Percentiles rank a stretch among this genome's conserved stretches.
Conservation (phyloP, 2,329 filamentous ascomycete species). For the Beauveria pseudobassiana region DNA sequence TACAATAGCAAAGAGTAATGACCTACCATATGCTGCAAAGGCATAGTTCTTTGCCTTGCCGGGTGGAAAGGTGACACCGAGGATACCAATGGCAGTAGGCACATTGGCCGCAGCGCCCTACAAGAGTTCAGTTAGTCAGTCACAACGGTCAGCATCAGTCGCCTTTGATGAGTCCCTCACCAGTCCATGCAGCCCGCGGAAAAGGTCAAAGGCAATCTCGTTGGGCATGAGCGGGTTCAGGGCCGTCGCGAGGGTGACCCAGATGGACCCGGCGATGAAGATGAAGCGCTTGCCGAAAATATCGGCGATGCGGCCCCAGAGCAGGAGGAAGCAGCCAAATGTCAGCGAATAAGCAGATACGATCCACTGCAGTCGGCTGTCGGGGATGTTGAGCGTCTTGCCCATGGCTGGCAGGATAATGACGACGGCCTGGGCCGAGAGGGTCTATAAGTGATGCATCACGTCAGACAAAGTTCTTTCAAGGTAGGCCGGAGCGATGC, state of each 20-base stretch:
- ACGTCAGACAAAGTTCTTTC: not conserved
- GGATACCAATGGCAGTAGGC: conserved; percentile 62
- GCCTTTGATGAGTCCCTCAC: conserved; percentile 14
- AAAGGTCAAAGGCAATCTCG: conserved; percentile 61
- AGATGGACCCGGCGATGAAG: conserved; percentile 56
- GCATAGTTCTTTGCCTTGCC: conserved; percentile 65
- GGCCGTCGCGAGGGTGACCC: conserved; percentile 52
- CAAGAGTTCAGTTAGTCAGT: not conserved
- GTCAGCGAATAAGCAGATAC: conserved; percentile 58
- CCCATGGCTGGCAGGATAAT: conserved; percentile 58
- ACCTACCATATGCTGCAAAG: conserved; percentile 53
- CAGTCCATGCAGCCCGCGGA: conserved; percentile 60
- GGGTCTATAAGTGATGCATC: conserved; percentile 34
- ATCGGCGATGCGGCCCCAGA: conserved; percentile 62
- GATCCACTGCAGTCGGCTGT: conserved; percentile 56
- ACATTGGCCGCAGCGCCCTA: conserved; percentile 61
- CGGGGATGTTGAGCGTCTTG: conserved; percentile 46
- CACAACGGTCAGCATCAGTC: not conserved
- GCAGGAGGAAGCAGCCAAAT: conserved; percentile 59
- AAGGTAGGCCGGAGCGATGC: too few species aligned
- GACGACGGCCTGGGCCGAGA: conserved; percentile 51
- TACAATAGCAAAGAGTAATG: not conserved
- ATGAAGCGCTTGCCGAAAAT: conserved; percentile 59
- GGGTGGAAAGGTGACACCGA: conserved; percentile 59
- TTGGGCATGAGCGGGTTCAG: conserved; percentile 57